These are phyloP conservation scores for Lentinula novae-zelandiae DNA, from an alignment of 1,284 basidiomycete species.

Conservation along the genomic window DNA sequence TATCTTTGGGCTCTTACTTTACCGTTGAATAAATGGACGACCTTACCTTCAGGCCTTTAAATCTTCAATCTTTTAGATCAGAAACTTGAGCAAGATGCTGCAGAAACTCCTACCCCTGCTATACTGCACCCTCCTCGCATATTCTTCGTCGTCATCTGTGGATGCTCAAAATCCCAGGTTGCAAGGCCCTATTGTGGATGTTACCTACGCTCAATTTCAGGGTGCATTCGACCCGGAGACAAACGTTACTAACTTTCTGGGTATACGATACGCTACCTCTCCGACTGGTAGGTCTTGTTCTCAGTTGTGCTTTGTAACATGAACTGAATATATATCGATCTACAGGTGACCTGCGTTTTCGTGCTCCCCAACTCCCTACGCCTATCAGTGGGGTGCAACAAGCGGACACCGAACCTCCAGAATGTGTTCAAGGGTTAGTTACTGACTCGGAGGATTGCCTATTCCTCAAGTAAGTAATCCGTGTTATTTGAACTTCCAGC, in stretches of 20 bases:
- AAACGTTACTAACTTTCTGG: slow-evolving; percentile 33
- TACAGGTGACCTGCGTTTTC: slow-evolving; percentile 30
- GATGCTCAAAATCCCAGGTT: not conserved
- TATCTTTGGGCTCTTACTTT: too few relatives aligned
- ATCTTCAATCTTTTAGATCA: too few relatives aligned
- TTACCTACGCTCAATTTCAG: slow-evolving; percentile 38
- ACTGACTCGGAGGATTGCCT: slow-evolving; percentile 35
- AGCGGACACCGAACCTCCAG: slow-evolving; percentile 27
- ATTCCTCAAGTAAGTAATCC: slow-evolving; percentile 33
- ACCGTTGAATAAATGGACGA: too few relatives aligned
- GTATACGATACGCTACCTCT: slow-evolving; percentile 39
- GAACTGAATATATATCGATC: not conserved
- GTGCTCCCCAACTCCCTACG: slow-evolving; percentile 27
- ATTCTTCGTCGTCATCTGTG: not conserved
- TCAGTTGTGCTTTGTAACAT: not conserved
- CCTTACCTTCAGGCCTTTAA: too few relatives aligned
- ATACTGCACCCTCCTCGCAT: not conserved
- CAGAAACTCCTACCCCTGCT: not conserved
- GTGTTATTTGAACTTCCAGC: too few relatives aligned
- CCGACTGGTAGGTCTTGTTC: slow-evolving; percentile 27
- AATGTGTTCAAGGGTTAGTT: slow-evolving; percentile 22
- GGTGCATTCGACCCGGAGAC: slow-evolving; percentile 27
- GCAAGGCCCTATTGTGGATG: slow-evolving; percentile 26
- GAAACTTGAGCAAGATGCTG: not conserved
- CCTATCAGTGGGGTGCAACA: slow-evolving; percentile 26